Evolutionary conservation across 75 land plant species (phyloP), one percentile per base, ranked within the genome.

Genomic region (Larix kaempferi): DNA sequence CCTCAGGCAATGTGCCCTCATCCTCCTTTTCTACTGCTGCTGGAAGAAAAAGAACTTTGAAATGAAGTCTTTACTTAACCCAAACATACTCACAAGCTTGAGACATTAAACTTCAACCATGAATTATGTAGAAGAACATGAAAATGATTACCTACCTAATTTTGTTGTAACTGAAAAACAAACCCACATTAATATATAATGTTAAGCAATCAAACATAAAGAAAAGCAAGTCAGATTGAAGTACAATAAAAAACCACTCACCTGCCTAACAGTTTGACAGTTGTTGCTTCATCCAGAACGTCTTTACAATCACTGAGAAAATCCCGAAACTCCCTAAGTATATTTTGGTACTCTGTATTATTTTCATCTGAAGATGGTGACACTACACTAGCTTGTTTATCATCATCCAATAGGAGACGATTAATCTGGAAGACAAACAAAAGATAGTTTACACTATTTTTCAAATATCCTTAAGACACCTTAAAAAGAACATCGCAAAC

Each of bases 281-380:
- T 98, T 58, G 94, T 95, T 26, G 92, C 89, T 79, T 98, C 95
- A 83, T 98, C 99, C 78, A 98, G 82, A 41, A 95, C 95, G 82
- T 95, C 99, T 77, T 98, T 98, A 79, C 86, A 86, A 76, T 95
- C 99, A 77, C 98, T 91, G 49, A 98, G 93, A 79, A 98, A 98
- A 52, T 91, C 95, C 66, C 91, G 89, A 82, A 98, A 98, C 80
- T 98, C 99, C 33, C 49, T 66, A 19, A 98, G 78, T 57, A 86
- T 83, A 11, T 84, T 83, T 37, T 91, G 91, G 80, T 94, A 94
- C 57, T 95, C 92, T n/a, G 89, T 80, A 59, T 64, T 77, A 44
- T 23, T 74, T 59, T 76, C 80, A 76, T 81, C 76, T n/a, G 69
- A 52, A 56, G 84, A 22, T 57, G n/a, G 33, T n/a, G 54, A 0